Percentiles rank a stretch among this genome's conserved stretches.
phyloP scores from a whole-genome alignment of 495 filamentous ascomycete genomes.

The Neurospora pannonica region DNA sequence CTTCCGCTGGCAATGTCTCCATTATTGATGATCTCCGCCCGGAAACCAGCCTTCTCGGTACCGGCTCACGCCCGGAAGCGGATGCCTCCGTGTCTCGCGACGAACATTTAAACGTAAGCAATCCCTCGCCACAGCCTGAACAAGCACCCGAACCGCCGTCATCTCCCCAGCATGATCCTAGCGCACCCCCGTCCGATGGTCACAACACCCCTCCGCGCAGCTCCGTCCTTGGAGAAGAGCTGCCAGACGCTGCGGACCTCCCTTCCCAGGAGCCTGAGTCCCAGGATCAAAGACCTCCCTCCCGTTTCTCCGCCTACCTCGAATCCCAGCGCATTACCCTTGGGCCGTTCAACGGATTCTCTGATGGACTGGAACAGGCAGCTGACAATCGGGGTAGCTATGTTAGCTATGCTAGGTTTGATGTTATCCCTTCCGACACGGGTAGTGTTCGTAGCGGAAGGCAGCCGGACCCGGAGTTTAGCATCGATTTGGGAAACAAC shows the following conservation, averaged over 20 bases:
- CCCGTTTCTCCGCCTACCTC: not conserved
- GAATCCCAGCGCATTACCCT: slow-evolving; percentile 20
- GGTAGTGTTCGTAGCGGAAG: slow-evolving; percentile 29
- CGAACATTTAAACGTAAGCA: slow-evolving; percentile 10
- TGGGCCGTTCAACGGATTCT: slow-evolving; percentile 19
- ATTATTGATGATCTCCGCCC: slow-evolving; percentile 17
- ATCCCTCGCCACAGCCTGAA: slow-evolving; percentile 20
- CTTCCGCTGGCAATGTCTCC: not conserved
- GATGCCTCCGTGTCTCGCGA: slow-evolving; percentile 10
- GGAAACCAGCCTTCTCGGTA: slow-evolving; percentile 16
- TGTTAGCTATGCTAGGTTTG: slow-evolving; percentile 9
- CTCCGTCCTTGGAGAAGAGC: not conserved
- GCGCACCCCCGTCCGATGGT: slow-evolving; percentile 1
- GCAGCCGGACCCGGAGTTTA: slow-evolving; percentile 27
- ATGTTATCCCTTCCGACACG: slow-evolving; percentile 18
- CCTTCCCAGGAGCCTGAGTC: not conserved
- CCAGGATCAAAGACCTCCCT: not conserved
- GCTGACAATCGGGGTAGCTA: not conserved
- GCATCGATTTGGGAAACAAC: slow-evolving; percentile 13
- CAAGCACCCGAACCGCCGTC: slow-evolving; percentile 11
- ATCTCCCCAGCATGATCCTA: not conserved
- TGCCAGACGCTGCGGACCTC: not conserved
- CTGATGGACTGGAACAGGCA: slow-evolving; percentile 10
- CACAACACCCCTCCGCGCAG: not conserved
- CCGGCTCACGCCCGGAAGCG: slow-evolving; percentile 15